Percentiles rank a stretch among this genome's conserved stretches.
Evolutionary conservation across 352 stramenopile species (phyloP).

Genomic region (Pythium aquatile): DNA sequence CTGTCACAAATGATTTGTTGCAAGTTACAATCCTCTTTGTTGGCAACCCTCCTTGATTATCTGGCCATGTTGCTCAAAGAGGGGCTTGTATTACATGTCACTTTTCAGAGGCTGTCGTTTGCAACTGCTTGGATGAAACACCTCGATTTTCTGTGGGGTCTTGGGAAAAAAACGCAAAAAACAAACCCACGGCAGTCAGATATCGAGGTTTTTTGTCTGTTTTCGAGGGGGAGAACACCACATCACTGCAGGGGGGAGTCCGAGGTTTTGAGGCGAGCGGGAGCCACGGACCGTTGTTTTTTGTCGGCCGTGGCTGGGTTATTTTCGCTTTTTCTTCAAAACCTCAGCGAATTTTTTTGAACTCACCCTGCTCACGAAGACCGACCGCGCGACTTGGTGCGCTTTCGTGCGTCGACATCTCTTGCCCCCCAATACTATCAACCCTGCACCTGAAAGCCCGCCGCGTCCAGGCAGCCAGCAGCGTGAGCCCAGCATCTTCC

Average conservation of each 20-base stretch:
- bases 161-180: constrained; percentile 24
- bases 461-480: constrained; percentile 8
- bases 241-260: neutral
- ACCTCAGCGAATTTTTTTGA: constrained; percentile 36
- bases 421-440: constrained; percentile 22
- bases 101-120: constrained; percentile 6
- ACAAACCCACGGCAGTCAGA: constrained; percentile 11
- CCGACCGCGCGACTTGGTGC: constrained; percentile 20
- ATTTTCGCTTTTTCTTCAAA: constrained; percentile 39
- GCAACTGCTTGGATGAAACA: constrained; percentile 21
- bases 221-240: constrained; percentile 1
- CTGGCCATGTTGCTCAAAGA: neutral
- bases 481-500: neutral
- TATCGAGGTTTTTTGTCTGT: constrained; percentile 27
- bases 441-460: constrained; percentile 23
- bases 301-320: constrained; percentile 25
- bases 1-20: constrained; percentile 1
- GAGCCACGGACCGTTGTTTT: constrained; percentile 20
- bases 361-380: constrained; percentile 18
- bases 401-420: constrained; percentile 37
- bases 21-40: neutral
- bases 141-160: constrained; percentile 4
- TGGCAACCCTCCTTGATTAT: neutral
- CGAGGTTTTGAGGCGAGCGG: constrained; percentile 2
- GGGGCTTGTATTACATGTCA: constrained; percentile 1